phyloP scores from a whole-genome alignment of 805 yeast genomes.

The Candida silvicultrix region DNA sequence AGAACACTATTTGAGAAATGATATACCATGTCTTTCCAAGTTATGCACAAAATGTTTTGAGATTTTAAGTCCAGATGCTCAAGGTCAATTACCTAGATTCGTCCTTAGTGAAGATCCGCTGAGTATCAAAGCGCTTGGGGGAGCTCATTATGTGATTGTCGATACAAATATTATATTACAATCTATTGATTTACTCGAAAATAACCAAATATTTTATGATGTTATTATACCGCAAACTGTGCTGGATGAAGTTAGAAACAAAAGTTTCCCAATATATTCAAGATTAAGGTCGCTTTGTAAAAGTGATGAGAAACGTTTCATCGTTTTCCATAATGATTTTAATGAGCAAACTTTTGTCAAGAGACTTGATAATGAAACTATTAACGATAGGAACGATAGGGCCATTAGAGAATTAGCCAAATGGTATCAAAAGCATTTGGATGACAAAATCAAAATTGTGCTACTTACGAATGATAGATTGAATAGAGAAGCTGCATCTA shows the following conservation, averaged over 20 bases:
- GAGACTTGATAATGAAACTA: constrained; percentile 57
- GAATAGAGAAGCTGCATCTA: constrained; percentile 50
- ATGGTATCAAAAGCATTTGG: constrained; percentile 69
- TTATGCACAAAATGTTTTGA: constrained; percentile 58
- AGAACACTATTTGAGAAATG: constrained; percentile 89
- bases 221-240: constrained; percentile 95
- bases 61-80: constrained; percentile 53
- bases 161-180: constrained; percentile 87
- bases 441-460: constrained; percentile 37
- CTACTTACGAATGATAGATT: constrained; percentile 74
- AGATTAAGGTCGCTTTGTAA: constrained; percentile 74
- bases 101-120: constrained; percentile 61
- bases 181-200: constrained; percentile 87
- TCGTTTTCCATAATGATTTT: constrained; percentile 92
- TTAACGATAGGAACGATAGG: constrained; percentile 88
- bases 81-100: constrained; percentile 59
- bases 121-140: constrained; percentile 34
- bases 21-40: constrained; percentile 84
- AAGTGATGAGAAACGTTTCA: constrained; percentile 71
- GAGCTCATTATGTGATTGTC: constrained; percentile 74
- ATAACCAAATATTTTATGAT: constrained; percentile 69
- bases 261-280: constrained; percentile 82
- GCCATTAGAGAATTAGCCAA: constrained; percentile 72
- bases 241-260: constrained; percentile 84
- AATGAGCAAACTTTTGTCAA: constrained; percentile 59